Conservation (phyloP, 306 rosid species). For the Vicia faba region DNA sequence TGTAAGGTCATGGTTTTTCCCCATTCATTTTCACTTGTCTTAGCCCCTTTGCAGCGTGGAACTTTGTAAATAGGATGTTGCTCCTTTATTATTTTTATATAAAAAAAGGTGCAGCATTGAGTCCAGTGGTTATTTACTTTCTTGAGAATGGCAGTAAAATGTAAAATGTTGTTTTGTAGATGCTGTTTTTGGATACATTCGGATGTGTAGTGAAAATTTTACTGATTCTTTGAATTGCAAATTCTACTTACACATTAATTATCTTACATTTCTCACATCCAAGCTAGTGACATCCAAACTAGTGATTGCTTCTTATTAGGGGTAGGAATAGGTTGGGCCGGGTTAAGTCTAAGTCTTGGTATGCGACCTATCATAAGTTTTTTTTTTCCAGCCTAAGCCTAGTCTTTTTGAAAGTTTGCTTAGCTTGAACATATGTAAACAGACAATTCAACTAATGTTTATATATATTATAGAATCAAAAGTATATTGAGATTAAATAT, state of each 20-base stretch:
- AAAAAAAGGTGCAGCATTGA: constrained; percentile 49
- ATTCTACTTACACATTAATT: neutral
- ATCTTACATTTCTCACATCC: too few species aligned
- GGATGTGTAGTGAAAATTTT: constrained; percentile 36
- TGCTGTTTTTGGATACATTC: constrained; percentile 33
- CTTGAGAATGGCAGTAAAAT: constrained; percentile 33
- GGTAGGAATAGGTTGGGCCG: too few species aligned
- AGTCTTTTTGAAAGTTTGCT: too few species aligned
- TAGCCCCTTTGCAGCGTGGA: constrained; percentile 58
- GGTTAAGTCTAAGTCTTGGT: too few species aligned
- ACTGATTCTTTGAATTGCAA: constrained; percentile 18
- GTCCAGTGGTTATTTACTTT: constrained; percentile 42
- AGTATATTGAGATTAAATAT: too few species aligned
- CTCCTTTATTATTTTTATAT: constrained; percentile 41
- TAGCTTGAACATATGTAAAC: too few species aligned
- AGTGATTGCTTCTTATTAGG: too few species aligned
- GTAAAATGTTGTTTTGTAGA: constrained; percentile 36
- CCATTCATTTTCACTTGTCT: constrained; percentile 48
- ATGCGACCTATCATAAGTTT: too few species aligned
- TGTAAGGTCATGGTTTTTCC: constrained; percentile 43
- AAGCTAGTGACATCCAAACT: too few species aligned
- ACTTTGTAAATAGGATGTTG: constrained; percentile 66
- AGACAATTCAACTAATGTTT: too few species aligned
- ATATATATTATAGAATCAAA: too few species aligned
- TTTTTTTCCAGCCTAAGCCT: too few species aligned